phyloP scores from a whole-genome alignment of 805 yeast genomes.

The Diddensiella transvaalensis region DNA sequence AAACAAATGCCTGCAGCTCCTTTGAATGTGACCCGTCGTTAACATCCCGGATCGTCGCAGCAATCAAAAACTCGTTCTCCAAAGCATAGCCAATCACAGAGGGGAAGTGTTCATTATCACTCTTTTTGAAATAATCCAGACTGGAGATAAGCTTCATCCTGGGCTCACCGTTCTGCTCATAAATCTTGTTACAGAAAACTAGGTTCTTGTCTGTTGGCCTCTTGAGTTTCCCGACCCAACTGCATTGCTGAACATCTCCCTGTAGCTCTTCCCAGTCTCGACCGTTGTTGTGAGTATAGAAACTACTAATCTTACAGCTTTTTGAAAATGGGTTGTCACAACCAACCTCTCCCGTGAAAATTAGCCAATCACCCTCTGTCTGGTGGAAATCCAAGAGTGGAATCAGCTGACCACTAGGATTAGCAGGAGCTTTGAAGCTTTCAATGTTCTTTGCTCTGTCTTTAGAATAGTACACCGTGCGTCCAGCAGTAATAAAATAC shows the following conservation, averaged over 20 bases:
- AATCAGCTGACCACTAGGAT: neutral
- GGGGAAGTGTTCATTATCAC: slow-evolving; percentile 44
- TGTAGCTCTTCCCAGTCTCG: slow-evolving; percentile 51
- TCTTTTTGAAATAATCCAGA: slow-evolving; percentile 45
- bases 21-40: slow-evolving; percentile 40
- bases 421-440: slow-evolving; percentile 44
- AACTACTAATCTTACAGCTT: slow-evolving; percentile 57
- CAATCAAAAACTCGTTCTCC: slow-evolving; percentile 67
- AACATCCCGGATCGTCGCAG: slow-evolving; percentile 44
- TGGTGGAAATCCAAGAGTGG: slow-evolving; percentile 51
- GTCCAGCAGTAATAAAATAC: slow-evolving; percentile 47
- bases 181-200: slow-evolving; percentile 56
- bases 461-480: slow-evolving; percentile 52
- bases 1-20: slow-evolving; percentile 62
- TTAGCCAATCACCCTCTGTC: slow-evolving; percentile 50
- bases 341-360: slow-evolving; percentile 63
- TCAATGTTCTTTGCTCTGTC: slow-evolving; percentile 65
- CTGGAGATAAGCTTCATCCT: slow-evolving; percentile 42
- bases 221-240: slow-evolving; percentile 59
- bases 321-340: slow-evolving; percentile 47
- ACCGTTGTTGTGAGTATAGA: slow-evolving; percentile 67
- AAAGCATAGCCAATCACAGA: slow-evolving; percentile 70
- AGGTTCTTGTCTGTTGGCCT: slow-evolving; percentile 45
- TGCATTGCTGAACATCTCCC: slow-evolving; percentile 57
- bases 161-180: slow-evolving; percentile 6